phyloP scores from a whole-genome alignment of 164 flowering plant genomes.

The Buxus sempervirens region DNA sequence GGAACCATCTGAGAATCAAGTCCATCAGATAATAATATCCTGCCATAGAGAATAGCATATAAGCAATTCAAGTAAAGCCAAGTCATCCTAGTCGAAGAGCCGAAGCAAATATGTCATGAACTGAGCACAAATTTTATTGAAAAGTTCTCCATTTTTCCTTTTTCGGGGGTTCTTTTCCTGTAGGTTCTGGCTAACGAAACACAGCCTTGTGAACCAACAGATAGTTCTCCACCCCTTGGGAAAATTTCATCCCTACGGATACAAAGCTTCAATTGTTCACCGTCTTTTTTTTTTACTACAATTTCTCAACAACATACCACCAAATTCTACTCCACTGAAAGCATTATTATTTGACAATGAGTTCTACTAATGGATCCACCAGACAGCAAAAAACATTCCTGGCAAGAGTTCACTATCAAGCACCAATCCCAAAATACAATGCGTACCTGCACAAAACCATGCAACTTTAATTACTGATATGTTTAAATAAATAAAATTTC shows the following conservation, averaged over 20 bases:
- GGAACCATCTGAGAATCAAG: too few relatives aligned
- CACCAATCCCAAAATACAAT: conserved; percentile 19
- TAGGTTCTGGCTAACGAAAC: too few relatives aligned
- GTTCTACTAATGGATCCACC: conserved; percentile 17
- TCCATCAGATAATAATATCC: too few relatives aligned
- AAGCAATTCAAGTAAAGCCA: too few relatives aligned
- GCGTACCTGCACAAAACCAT: conserved; percentile 24
- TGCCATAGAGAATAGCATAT: too few relatives aligned
- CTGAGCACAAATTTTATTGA: too few relatives aligned
- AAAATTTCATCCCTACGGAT: neutral
- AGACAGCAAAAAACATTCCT: conserved; percentile 14
- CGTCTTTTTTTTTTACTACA: neutral
- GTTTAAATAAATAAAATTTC: neutral
- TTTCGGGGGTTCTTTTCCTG: too few relatives aligned
- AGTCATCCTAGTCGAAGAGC: too few relatives aligned
- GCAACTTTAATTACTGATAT: neutral
- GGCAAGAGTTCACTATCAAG: conserved; percentile 23
- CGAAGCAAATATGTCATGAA: too few relatives aligned
- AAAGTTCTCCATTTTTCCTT: too few relatives aligned
- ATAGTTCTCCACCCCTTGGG: neutral
- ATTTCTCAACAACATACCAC: neutral
- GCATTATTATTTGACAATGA: conserved; percentile 21
- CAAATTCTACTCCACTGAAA: conserved; percentile 16
- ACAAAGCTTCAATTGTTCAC: conserved; percentile 3
- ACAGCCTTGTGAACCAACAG: too few relatives aligned